phyloP scores from a whole-genome alignment of 1,139 yeast genomes.

The Fermentozyma sake region DNA sequence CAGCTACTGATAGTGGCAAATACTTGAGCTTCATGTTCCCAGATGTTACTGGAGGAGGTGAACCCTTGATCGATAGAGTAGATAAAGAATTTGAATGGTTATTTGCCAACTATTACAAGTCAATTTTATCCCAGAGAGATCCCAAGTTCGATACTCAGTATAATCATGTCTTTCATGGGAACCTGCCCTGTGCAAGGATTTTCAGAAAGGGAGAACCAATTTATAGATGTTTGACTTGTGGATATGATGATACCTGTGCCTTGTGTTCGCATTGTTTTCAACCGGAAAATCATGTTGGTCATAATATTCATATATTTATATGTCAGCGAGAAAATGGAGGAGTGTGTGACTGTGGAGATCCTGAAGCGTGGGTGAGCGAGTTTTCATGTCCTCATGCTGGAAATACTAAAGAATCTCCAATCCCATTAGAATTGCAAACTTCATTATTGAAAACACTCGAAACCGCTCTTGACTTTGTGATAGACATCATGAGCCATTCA shows the following conservation, averaged over 20 bases:
- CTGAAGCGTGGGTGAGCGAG: conserved; percentile 51
- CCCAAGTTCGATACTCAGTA: conserved; percentile 21
- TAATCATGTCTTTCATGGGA: conserved; percentile 52
- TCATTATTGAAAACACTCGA: conserved; percentile 45
- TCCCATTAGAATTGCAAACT: conserved; percentile 32
- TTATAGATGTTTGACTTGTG: conserved; percentile 79
- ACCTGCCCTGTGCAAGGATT: conserved; percentile 72
- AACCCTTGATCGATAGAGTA: conserved; percentile 16
- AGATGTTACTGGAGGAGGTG: conserved; percentile 16
- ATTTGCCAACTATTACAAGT: conserved; percentile 26
- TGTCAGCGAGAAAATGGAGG: conserved; percentile 86
- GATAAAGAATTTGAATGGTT: conserved; percentile 36
- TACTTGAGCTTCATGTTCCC: conserved; percentile 51
- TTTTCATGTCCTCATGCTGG: conserved; percentile 25
- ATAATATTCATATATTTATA: conserved; percentile 67
- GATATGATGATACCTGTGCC: conserved; percentile 82
- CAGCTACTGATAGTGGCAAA: conserved; percentile 49
- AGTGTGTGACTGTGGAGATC: conserved; percentile 67
- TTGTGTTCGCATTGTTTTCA: conserved; percentile 76
- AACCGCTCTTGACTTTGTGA: conserved; percentile 62
- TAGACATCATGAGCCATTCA: conserved; percentile 60
- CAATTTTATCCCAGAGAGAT: conserved; percentile 16
- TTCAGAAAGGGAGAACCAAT: conserved; percentile 85
- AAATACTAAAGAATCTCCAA: conserved; percentile 8
- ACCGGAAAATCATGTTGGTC: conserved; percentile 68